These are phyloP conservation scores for Gamarada debralockiae DNA, from an alignment of 495 filamentous ascomycete species.

Conservation along the genomic window DNA sequence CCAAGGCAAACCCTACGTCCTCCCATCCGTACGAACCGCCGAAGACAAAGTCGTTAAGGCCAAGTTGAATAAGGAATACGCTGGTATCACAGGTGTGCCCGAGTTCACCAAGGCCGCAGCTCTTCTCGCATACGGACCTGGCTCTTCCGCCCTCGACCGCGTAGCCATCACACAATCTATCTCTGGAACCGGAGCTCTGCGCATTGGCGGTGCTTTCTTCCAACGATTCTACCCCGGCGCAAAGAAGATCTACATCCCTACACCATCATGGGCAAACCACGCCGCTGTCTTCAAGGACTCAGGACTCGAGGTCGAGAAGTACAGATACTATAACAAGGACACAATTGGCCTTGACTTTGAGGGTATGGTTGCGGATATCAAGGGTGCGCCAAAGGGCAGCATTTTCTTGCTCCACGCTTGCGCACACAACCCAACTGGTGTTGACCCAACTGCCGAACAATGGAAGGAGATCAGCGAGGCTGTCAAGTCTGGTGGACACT, in stretches of 20 bases:
- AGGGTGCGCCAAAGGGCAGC: constrained; percentile 78
- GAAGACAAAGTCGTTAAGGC: constrained; percentile 81
- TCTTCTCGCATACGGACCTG: constrained; percentile 80
- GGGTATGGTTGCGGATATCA: constrained; percentile 87
- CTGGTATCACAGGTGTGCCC: constrained; percentile 92
- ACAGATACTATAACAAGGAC: constrained; percentile 98
- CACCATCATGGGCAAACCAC: constrained; percentile 98
- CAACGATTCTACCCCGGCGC: constrained; percentile 80
- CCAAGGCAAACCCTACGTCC: constrained; percentile 93
- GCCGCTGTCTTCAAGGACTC: constrained; percentile 93
- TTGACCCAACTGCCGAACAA: constrained; percentile 89
- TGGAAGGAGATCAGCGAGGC: constrained; percentile 91
- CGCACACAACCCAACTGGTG: constrained; percentile 97
- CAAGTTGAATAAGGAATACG: constrained; percentile 92
- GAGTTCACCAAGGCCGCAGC: constrained; percentile 91
- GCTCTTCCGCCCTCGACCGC: constrained; percentile 71
- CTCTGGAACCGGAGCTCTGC: constrained; percentile 92
- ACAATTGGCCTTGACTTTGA: constrained; percentile 98
- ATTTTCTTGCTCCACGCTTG: constrained; percentile 94
- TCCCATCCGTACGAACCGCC: constrained; percentile 85
- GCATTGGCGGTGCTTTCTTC: constrained; percentile 92
- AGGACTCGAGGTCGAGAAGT: constrained; percentile 83
- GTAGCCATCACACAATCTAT: constrained; percentile 96
- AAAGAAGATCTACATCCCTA: constrained; percentile 95
- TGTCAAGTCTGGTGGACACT: constrained; percentile 86